These are phyloP conservation scores for Croton laevigatus DNA, from an alignment of 441 rosid species.

Conservation along the genomic window DNA sequence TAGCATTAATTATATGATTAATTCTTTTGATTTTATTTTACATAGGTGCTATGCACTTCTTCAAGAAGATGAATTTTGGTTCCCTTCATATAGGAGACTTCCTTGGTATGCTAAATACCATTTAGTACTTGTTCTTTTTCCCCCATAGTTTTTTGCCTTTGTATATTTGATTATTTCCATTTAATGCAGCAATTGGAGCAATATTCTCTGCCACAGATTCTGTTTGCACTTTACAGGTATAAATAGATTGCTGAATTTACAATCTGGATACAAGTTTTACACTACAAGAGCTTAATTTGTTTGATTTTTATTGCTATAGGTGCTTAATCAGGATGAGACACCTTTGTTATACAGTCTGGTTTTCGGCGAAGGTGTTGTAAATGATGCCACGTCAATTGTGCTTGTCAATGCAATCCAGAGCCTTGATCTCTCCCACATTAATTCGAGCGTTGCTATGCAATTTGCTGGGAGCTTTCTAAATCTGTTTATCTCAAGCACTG, in stretches of 20 bases:
- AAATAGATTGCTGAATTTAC: constrained; percentile 7
- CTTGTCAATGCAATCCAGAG: constrained; percentile 88
- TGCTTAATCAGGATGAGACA: constrained; percentile 89
- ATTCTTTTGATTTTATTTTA: constrained; percentile 15
- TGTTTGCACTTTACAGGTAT: constrained; percentile 94
- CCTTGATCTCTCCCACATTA: constrained; percentile 64
- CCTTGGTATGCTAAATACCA: constrained; percentile 48
- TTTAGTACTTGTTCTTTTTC: neutral
- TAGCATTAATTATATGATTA: constrained; percentile 11
- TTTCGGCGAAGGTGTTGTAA: constrained; percentile 95
- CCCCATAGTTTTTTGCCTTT: neutral
- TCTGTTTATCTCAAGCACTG: constrained; percentile 73
- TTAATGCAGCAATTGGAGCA: constrained; percentile 79
- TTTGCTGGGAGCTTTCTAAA: constrained; percentile 69
- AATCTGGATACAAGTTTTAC: constrained; percentile 11
- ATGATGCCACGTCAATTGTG: constrained; percentile 93
- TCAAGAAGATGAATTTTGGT: constrained; percentile 68
- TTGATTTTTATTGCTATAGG: constrained; percentile 35
- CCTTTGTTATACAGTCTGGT: constrained; percentile 83
- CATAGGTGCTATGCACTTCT: constrained; percentile 73
- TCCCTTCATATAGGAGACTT: constrained; percentile 65
- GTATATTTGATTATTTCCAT: constrained; percentile 17
- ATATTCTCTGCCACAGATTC: constrained; percentile 97
- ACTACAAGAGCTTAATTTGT: neutral
- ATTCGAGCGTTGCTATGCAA: constrained; percentile 47